Evolutionary conservation across 768 basidiomycete species (phyloP), one percentile per base, ranked within the genome.

Genomic region (Serendipita vermifera): DNA sequence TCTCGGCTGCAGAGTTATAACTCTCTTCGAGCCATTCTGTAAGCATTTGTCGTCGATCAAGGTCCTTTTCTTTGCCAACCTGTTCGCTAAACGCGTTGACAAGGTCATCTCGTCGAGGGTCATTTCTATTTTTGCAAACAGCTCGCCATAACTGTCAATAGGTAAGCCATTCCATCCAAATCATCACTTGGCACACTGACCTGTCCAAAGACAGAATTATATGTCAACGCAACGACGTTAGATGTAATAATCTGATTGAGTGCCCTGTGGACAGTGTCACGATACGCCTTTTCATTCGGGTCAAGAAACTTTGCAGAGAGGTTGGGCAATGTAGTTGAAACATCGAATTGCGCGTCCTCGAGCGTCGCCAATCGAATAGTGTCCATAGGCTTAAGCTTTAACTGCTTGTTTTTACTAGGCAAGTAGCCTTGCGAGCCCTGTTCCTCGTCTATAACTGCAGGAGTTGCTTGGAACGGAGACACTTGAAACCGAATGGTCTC

Each of bases 1-100:
- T 67, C 58, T 65, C 65, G 17, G 64, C 64, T 0, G 61, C 62
- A 35, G 61, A 59, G 56, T 67, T 65, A 43, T 62, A 65, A 55
- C 65, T 66, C 15, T 64, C 63, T 54, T 67, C 66, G 13, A 66
- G 40, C 66, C 66, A 67, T 33, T 62, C 59, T 27, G 60, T 64
- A 54, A 67, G 55, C 13, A 36, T 59, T 29, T 62, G 59, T 51
- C 60, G 60, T 56, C 62, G 38, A 24, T 38, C 57, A 15, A 53
- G 14, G 29, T 62, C 64, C 13, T 54, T 53, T 22, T 66, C 53
- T 41, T 62, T 61, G 2, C 66, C 61, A 9, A 66, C 63, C 3
- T 55, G 38, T 1, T 57, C 55, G 56, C 65, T 64, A 55, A 67
- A 67, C 15, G 61, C 58, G 35, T 63, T 48, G 14, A 62, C 58